A percentile compares a stretch with the other conserved stretches of the same genome.
Conservation (phyloP, 2,329 filamentous ascomycete genomes). For the Venturia effusa region DNA sequence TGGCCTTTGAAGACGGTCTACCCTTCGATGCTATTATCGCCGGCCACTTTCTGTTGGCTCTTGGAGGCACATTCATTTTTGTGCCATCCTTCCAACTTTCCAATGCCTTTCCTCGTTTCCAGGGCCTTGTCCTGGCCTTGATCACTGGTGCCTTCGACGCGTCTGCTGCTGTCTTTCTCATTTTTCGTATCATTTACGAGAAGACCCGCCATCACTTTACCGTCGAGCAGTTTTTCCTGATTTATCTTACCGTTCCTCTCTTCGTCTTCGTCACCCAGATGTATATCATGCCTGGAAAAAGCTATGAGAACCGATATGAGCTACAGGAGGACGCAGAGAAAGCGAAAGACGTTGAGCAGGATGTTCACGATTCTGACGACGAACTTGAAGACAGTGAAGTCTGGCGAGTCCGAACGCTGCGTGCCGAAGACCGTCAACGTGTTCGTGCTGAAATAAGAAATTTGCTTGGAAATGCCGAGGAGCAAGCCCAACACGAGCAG, state of each 20-base stretch:
- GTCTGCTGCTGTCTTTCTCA: constrained; percentile 65
- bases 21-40: constrained; percentile 43
- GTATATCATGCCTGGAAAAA: constrained; percentile 60
- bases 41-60: constrained; percentile 64
- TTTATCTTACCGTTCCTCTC: constrained; percentile 59
- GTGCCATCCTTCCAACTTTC: constrained; percentile 77
- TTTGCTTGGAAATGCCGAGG: constrained; percentile 55
- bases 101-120: constrained; percentile 68
- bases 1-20: constrained; percentile 27
- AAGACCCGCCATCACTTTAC: constrained; percentile 46
- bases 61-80: constrained; percentile 73
- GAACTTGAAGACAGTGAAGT: constrained; percentile 40
- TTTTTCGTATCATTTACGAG: constrained; percentile 63
- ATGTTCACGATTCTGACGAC: constrained; percentile 44
- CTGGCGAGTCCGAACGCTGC: constrained; percentile 27
- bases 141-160: constrained; percentile 77
- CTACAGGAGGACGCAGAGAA: constrained; percentile 25
- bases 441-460: constrained; percentile 59
- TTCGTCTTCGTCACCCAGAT: constrained; percentile 58
- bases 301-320: constrained; percentile 57
- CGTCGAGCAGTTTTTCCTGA: constrained; percentile 58
- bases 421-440: constrained; percentile 37
- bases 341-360: constrained; percentile 23
- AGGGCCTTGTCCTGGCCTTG: constrained; percentile 68
- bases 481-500: constrained; percentile 48